phyloP scores from a whole-genome alignment of 257 asterid species.

The Catharanthus roseus region DNA sequence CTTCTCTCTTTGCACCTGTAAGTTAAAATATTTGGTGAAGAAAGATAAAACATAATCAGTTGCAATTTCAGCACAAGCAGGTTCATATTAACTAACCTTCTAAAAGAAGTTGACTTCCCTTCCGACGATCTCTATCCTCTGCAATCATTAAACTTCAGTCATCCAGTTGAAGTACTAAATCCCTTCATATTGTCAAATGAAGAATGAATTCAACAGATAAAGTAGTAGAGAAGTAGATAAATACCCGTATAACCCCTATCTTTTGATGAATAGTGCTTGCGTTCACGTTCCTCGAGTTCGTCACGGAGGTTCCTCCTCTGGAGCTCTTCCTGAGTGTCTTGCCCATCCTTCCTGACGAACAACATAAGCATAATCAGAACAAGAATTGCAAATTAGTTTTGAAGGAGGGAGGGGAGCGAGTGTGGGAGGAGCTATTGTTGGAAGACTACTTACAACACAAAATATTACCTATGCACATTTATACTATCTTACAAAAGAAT shows the following conservation, averaged over 20 bases:
- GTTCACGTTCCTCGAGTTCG: slow-evolving; percentile 77
- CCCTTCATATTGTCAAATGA: not conserved
- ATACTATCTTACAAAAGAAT: not conserved
- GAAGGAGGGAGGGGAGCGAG: too few species aligned
- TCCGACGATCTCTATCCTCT: slow-evolving; percentile 92
- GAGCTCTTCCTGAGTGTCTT: slow-evolving; percentile 76
- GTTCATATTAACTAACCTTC: slow-evolving; percentile 51
- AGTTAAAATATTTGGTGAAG: slow-evolving; percentile 3
- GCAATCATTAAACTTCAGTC: slow-evolving; percentile 22
- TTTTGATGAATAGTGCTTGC: slow-evolving; percentile 67
- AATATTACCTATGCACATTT: not conserved
- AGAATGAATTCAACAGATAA: not conserved
- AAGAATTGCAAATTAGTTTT: not conserved
- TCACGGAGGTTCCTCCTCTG: slow-evolving; percentile 69
- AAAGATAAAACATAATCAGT: not conserved
- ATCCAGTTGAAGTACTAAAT: not conserved
- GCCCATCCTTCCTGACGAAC: slow-evolving; percentile 64
- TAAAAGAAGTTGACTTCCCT: slow-evolving; percentile 68
- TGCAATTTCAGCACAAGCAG: not conserved
- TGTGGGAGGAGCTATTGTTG: not conserved
- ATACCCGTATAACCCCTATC: slow-evolving; percentile 33
- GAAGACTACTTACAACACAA: not conserved
- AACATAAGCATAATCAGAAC: not conserved
- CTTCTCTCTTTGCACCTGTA: slow-evolving; percentile 68
- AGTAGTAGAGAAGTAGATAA: not conserved